phyloP scores from a whole-genome alignment of 2,329 filamentous ascomycete genomes.

The Zymoseptoria pseudotritici region DNA sequence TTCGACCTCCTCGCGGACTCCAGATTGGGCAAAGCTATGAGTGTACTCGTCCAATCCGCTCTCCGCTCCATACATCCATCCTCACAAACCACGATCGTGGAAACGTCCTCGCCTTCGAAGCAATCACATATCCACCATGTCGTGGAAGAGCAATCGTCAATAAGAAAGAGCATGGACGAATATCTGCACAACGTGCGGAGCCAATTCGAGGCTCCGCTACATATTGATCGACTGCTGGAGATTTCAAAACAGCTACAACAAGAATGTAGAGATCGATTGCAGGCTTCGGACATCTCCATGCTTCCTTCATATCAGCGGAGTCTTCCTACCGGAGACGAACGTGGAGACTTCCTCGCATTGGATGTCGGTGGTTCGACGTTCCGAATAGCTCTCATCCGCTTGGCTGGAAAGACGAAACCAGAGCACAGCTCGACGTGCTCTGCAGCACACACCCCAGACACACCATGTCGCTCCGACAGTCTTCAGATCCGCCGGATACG shows the following conservation, averaged over 20 bases:
- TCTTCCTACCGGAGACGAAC: slow-evolving; percentile 52
- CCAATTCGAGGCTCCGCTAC: slow-evolving; percentile 39
- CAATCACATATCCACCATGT: slow-evolving; percentile 29
- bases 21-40: slow-evolving; percentile 20
- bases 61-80: slow-evolving; percentile 15
- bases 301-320: slow-evolving; percentile 58
- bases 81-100: neutral
- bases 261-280: slow-evolving; percentile 49
- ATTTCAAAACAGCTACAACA: slow-evolving; percentile 40
- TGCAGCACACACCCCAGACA: slow-evolving; percentile 18
- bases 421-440: slow-evolving; percentile 21
- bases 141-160: slow-evolving; percentile 24
- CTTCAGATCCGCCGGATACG: slow-evolving; percentile 51
- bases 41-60: slow-evolving; percentile 19
- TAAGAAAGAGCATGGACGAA: slow-evolving; percentile 43
- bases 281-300: slow-evolving; percentile 54
- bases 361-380: slow-evolving; percentile 63
- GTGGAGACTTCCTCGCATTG: slow-evolving; percentile 53
- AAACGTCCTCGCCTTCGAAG: slow-evolving; percentile 12
- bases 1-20: slow-evolving; percentile 11
- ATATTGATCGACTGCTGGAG: slow-evolving; percentile 33
- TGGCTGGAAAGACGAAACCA: slow-evolving; percentile 35
- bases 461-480: slow-evolving; percentile 23
- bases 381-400: slow-evolving; percentile 52
- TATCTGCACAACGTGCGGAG: slow-evolving; percentile 38